These are phyloP conservation scores for Melaleuca alternifolia DNA, from an alignment of 345 rosid genomes.

Conservation along the genomic window DNA sequence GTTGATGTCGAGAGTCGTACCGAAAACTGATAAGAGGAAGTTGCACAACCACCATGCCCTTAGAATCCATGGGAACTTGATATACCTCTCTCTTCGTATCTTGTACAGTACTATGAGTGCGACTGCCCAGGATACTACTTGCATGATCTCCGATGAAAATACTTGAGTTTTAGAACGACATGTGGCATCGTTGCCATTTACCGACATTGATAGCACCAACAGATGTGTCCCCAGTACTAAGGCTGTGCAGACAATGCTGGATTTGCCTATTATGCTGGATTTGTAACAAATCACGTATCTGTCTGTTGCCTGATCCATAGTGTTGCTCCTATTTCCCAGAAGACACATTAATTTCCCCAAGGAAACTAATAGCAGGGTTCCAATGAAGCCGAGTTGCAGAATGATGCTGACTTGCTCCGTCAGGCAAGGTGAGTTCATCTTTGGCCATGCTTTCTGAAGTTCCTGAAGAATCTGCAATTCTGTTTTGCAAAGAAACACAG, in stretches of 20 bases:
- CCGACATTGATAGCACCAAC: conserved; percentile 27
- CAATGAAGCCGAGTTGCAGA: conserved; percentile 43
- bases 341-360: conserved; percentile 9
- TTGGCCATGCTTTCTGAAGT: conserved; percentile 22
- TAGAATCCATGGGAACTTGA: conserved; percentile 54
- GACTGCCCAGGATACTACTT: conserved; percentile 35
- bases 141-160: conserved; percentile 40
- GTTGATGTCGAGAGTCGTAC: conserved; percentile 21
- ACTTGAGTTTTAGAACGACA: conserved; percentile 34
- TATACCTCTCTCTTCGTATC: conserved; percentile 14
- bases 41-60: conserved; percentile 84
- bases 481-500: conserved; percentile 1
- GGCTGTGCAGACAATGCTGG: conserved; percentile 31
- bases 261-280: conserved; percentile 26
- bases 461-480: conserved; percentile 13
- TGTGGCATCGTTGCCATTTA: conserved; percentile 9
- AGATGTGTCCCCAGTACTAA: conserved; percentile 34
- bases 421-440: conserved; percentile 32
- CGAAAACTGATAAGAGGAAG: conserved; percentile 37
- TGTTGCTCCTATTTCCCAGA: conserved; percentile 18
- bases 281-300: conserved; percentile 25
- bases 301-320: conserved; percentile 15
- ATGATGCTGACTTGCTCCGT: conserved; percentile 41
- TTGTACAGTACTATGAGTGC: conserved; percentile 25
- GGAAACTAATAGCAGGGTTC: conserved; percentile 20